phyloP scores from a whole-genome alignment of 1,139 yeast genomes.

The Pichia terricola region DNA sequence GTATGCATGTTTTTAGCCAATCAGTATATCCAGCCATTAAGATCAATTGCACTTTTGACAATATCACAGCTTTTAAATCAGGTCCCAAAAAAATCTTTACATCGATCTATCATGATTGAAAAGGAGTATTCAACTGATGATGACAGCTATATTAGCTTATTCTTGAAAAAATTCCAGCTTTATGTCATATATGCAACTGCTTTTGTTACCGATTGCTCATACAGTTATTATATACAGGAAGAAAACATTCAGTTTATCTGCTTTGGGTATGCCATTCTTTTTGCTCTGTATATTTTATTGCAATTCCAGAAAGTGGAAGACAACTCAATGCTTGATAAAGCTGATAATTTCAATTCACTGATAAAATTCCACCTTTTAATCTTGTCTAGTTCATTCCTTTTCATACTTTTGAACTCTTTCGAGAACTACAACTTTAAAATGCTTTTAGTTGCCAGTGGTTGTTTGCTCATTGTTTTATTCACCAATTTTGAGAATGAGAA shows the following conservation, averaged over 20 bases:
- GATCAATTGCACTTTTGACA: constrained; percentile 16
- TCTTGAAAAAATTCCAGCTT: constrained; percentile 14
- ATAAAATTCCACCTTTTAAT: background rate
- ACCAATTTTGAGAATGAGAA: constrained; percentile 21
- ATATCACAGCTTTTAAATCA: constrained; percentile 11
- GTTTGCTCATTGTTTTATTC: constrained; percentile 18
- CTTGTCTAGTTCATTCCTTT: background rate
- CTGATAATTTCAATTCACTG: background rate
- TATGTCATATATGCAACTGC: constrained; percentile 8
- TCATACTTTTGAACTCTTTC: constrained; percentile 8
- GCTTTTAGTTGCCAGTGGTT: constrained; percentile 23
- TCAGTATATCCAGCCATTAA: constrained; percentile 17
- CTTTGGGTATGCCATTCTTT: constrained; percentile 2
- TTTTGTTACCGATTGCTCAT: background rate
- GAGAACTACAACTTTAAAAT: constrained; percentile 19
- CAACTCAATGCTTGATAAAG: background rate
- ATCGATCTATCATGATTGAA: constrained; percentile 13
- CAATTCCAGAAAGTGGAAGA: background rate
- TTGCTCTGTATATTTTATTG: background rate
- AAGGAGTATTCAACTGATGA: constrained; percentile 12
- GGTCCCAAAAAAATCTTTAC: constrained; percentile 4
- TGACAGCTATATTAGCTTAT: constrained; percentile 3
- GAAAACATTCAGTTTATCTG: background rate
- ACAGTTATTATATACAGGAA: background rate
- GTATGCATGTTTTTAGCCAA: constrained; percentile 14